Evolutionary conservation across 768 basidiomycete species (phyloP), one percentile per base, ranked within the genome.

Genomic region (Collybiopsis confluens): DNA sequence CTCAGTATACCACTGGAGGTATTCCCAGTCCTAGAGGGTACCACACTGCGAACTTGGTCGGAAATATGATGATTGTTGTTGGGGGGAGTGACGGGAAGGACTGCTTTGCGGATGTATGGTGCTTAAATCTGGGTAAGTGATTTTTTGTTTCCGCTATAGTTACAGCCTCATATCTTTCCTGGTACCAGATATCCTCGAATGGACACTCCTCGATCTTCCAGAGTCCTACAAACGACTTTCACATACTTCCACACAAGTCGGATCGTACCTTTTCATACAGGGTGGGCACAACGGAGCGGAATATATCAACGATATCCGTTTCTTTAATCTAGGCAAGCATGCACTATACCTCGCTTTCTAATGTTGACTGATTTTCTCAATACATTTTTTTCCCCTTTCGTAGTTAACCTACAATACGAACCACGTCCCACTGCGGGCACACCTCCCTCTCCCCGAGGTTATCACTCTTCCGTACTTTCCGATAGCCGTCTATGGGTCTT

Each of bases 41-140:
- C 62, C 94, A 97, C 68, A 89, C 91, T 0, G 89, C 92, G 33
- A 95, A 92, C 63, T 72, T 97, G 26, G 80, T 96, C 4, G 86
- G 86, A 26, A 84, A 87, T 58, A 79, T 87, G 54, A 93, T 96
- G 87, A 77, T 98, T 42, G 74, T 98, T 27, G 75, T 93, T 26
- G 96, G 96, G 1, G 95, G 96, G 1, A 92, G 91, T 58, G 93
- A 97, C 65, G 93, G 93, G 3, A 81, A 81, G 53, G 87, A 91
- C 58, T 90, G 88, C 53, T 97, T 94, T 63, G 84, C 83, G 13
- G 92, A 97, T 63, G 80, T 98, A 0, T 94, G 90, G 84, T 83
- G 85, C 58, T 68, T 98, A 54, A 83, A 95, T 64, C 73, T 98
- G 23, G 85, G 95, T 96, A 65, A 55, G 85, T 74, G 8, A 20